Evolutionary conservation across 441 rosid species (phyloP).

Genomic region (Corymbia calophylla): DNA sequence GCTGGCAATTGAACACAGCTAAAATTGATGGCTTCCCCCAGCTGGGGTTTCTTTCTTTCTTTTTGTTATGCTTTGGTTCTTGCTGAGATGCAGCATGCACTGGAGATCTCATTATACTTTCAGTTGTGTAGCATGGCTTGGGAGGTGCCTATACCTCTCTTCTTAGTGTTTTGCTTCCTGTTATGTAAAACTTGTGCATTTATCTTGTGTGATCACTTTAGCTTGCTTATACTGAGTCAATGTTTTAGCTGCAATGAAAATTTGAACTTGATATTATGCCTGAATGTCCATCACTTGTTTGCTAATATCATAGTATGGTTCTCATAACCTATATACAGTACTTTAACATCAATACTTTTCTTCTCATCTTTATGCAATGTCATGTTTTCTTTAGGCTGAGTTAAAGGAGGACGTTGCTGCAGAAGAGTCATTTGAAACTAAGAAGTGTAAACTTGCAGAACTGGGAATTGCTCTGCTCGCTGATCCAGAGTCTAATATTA

Average conservation of each 20-base stretch:
- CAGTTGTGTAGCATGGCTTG: background rate
- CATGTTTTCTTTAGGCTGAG: conserved; percentile 52
- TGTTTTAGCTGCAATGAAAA: background rate
- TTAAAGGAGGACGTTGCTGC: conserved; percentile 81
- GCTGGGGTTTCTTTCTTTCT: background rate
- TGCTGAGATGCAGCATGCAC: background rate
- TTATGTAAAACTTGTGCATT: background rate
- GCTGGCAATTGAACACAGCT: background rate
- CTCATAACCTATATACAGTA: background rate
- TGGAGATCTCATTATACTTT: background rate
- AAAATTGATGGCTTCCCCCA: background rate
- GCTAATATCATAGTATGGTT: background rate
- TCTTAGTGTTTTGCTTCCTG: background rate
- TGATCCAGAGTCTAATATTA: conserved; percentile 76
- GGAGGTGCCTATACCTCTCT: background rate
- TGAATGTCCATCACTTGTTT: background rate
- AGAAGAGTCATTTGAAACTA: conserved; percentile 65
- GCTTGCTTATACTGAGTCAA: background rate
- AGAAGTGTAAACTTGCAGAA: conserved; percentile 71
- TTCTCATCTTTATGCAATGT: background rate
- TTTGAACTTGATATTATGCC: background rate
- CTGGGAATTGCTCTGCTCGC: conserved; percentile 66
- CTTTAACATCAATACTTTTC: background rate
- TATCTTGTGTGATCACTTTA: background rate
- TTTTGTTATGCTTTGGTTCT: background rate